These are phyloP conservation scores for Hypomyces perniciosus DNA, from an alignment of 2,329 filamentous ascomycete genomes.

Conservation along the genomic window DNA sequence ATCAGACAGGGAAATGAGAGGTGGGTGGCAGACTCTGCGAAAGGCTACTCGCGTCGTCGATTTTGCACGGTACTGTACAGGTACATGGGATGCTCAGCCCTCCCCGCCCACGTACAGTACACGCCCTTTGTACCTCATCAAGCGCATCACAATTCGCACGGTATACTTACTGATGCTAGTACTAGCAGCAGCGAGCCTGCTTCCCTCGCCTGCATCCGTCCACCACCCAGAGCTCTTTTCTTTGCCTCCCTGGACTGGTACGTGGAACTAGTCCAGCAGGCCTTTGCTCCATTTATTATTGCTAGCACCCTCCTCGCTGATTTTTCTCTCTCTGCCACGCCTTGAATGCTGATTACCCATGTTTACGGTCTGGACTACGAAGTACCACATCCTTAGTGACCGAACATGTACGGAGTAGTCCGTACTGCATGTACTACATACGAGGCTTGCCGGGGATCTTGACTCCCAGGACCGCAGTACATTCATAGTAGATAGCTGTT, in stretches of 20 bases:
- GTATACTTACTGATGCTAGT: conserved; percentile 26
- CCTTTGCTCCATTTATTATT: conserved; percentile 1
- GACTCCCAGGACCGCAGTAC: too few species aligned
- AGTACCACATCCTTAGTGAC: too few species aligned
- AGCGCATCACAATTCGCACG: conserved; percentile 22
- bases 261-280: not conserved
- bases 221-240: not conserved
- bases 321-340: conserved; percentile 6
- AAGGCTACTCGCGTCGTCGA: not conserved
- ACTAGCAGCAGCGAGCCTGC: conserved; percentile 1
- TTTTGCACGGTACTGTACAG: conserved; percentile 33
- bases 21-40: not conserved
- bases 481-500: too few species aligned
- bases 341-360: conserved; percentile 2
- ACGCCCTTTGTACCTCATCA: conserved; percentile 26
- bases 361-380: not conserved
- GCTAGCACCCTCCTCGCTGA: conserved; percentile 6
- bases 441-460: not conserved
- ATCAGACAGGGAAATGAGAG: not conserved
- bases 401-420: too few species aligned
- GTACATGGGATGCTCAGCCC: conserved; percentile 27
- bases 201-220: not conserved
- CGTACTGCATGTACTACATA: not conserved
- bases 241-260: conserved; percentile 5
- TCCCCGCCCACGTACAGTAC: conserved; percentile 32